Base-by-base conservation (phyloP, 371 early-diverging fungal genomes). In the Mortierella sp. region DNA sequence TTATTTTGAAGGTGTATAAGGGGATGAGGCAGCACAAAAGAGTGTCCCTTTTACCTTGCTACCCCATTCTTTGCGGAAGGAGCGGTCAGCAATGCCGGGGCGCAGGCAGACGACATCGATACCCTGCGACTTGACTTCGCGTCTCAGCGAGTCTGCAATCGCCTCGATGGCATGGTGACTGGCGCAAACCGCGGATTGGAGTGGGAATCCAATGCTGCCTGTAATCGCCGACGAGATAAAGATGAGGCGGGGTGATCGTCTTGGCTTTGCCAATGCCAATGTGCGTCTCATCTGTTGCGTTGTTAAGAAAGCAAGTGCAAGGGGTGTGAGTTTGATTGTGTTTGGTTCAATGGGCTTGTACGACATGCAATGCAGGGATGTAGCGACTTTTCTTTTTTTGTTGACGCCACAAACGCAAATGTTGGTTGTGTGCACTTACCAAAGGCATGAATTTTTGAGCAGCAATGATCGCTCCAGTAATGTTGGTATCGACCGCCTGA, bases 121-220 rank as follows among this genome's bases (percentile, higher is more conserved):
- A 2, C 84, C 80, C 19, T 75, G 73, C 54, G 54, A 70, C 28
- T 76, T 74, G 65, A 87, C 47, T 24, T 87, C 87, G 14, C 87
- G 84, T 65, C 87, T 74, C n/a, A 84, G n/a, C 47, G 88, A 81
- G 28, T 87, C 88, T 28, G 88, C 78, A 70, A 87, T 76, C 0
- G 88, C 73, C 26, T 78, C 79, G 45, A 87, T 57, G 0, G 84
- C 84, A 44, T 87, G 88, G 31, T 84, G 83, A 26, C 84, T 87
- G 34, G 84, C 87, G 38, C 83, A 80, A 5, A 78, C 44, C 0
- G 80, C 78, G 5, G 87, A 83, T 44, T 84, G 85, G 44, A 65
- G 75, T 6, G 84, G 83, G n/a, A 84, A 75, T 14, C 83, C 79
- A 19, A 80, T 68, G 63, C 70, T 83, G 13, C 81, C 83, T 26